A percentile compares a stretch with the other conserved stretches of the same genome.
Conservation (phyloP, 2,329 filamentous ascomycete genomes). For the Metarhizium humberi region DNA sequence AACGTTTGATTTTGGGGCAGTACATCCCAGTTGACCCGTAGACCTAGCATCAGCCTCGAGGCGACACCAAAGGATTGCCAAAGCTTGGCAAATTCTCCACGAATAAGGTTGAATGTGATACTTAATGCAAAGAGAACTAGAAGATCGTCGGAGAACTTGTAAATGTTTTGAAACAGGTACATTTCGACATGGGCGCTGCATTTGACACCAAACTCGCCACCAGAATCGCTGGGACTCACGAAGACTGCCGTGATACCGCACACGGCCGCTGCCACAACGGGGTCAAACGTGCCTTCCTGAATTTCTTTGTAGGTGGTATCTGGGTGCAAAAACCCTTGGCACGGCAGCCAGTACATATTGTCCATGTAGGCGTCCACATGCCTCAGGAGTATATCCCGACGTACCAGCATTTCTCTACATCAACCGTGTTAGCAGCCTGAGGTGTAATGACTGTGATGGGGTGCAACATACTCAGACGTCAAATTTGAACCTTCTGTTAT, state of each 20-base stretch:
- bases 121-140: constrained; percentile 26
- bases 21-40: constrained; percentile 31
- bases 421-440: neutral
- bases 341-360: constrained; percentile 27
- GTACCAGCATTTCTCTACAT: constrained; percentile 22
- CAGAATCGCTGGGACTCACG: constrained; percentile 21
- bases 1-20: constrained; percentile 19
- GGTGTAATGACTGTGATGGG: neutral
- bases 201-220: constrained; percentile 25
- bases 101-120: constrained; percentile 26
- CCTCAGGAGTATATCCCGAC: constrained; percentile 23
- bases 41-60: constrained; percentile 25
- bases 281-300: constrained; percentile 24
- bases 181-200: constrained; percentile 30
- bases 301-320: constrained; percentile 24
- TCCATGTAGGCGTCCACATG: constrained; percentile 31
- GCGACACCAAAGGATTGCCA: constrained; percentile 30
- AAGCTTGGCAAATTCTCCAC: constrained; percentile 27
- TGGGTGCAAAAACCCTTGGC: constrained; percentile 29
- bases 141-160: constrained; percentile 23
- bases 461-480: constrained; percentile 18
- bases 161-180: constrained; percentile 30
- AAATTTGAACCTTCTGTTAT: constrained; percentile 15
- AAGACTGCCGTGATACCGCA: constrained; percentile 28
- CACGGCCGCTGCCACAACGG: constrained; percentile 26